Percentiles rank a stretch among this genome's conserved stretches.
Conservation (phyloP, 805 yeast species). For the Candida rishiriensis region DNA sequence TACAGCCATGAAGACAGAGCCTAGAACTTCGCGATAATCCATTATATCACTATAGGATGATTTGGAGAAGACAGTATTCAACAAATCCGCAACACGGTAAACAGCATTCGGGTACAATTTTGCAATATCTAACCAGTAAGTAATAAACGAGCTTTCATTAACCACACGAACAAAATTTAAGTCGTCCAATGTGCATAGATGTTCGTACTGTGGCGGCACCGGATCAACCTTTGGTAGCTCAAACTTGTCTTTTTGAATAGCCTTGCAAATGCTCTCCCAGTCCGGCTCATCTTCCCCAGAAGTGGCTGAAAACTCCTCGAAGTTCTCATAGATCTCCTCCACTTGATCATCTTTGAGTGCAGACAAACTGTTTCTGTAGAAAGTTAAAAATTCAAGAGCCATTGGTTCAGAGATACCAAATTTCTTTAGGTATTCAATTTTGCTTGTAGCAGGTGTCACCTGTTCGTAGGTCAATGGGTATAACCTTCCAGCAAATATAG, state of each 20-base stretch:
- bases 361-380: conserved; percentile 20
- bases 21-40: conserved; percentile 33
- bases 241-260: conserved; percentile 17
- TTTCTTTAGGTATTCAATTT: conserved; percentile 28
- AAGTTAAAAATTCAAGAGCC: conserved; percentile 25
- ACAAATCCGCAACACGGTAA: conserved; percentile 34
- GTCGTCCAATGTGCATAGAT: conserved; percentile 36
- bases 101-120: conserved; percentile 39
- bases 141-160: conserved; percentile 34
- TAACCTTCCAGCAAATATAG: conserved; percentile 32
- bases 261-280: conserved; percentile 16
- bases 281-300: conserved; percentile 9
- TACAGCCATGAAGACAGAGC: conserved; percentile 32
- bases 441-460: conserved; percentile 37
- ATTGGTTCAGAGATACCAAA: conserved; percentile 30
- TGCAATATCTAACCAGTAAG: conserved; percentile 38
- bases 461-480: conserved; percentile 35
- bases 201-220: conserved; percentile 35
- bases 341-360: conserved; percentile 15
- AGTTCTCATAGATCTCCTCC: conserved; percentile 26
- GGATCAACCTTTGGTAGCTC: conserved; percentile 24
- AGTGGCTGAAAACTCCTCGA: conserved; percentile 22
- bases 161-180: conserved; percentile 35
- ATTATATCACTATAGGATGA: conserved; percentile 30
- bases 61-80: conserved; percentile 31